Evolutionary conservation across 345 rosid species (phyloP).

Genomic region (Salix caprea): DNA sequence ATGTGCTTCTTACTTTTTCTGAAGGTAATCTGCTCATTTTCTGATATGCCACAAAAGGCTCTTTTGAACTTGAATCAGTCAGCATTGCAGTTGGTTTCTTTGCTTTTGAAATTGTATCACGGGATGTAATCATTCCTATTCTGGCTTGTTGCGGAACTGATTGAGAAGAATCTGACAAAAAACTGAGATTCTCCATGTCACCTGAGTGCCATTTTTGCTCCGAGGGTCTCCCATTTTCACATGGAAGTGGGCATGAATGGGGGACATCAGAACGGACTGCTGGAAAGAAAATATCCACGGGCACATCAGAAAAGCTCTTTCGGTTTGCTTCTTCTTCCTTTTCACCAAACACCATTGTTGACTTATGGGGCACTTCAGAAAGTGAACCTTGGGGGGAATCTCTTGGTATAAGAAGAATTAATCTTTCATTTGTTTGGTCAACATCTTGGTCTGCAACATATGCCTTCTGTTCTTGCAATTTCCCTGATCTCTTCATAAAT

Average conservation of each 20-base stretch:
- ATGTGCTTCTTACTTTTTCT: conserved; percentile 63
- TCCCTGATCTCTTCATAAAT: conserved; percentile 29
- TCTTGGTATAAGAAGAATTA: conserved; percentile 46
- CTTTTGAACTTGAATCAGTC: conserved; percentile 4
- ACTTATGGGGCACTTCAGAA: conserved; percentile 29
- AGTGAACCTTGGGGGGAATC: conserved; percentile 32
- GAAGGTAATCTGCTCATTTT: conserved; percentile 32
- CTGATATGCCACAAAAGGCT: conserved; percentile 25
- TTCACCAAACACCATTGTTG: conserved; percentile 17
- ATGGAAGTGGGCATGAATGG: conserved; percentile 41
- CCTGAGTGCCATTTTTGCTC: conserved; percentile 27
- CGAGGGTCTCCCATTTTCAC: conserved; percentile 32
- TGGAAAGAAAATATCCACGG: conserved; percentile 22
- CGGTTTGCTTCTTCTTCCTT: conserved; percentile 31
- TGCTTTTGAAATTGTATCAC: conserved; percentile 28
- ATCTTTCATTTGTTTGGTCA: conserved; percentile 29
- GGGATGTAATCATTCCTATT: conserved; percentile 25
- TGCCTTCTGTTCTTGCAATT: conserved; percentile 22
- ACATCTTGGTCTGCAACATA: conserved; percentile 23
- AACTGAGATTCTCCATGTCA: conserved; percentile 24
- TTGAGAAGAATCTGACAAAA: conserved; percentile 31
- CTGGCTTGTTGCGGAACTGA: conserved; percentile 31
- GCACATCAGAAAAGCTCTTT: conserved; percentile 37
- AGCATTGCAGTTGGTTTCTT: conserved; percentile 17
- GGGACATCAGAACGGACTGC: conserved; percentile 27